Evolutionary conservation across 2,329 filamentous ascomycete genomes (phyloP), one percentile per base, ranked within the genome.

Genomic region (Rachicladosporium sp.): DNA sequence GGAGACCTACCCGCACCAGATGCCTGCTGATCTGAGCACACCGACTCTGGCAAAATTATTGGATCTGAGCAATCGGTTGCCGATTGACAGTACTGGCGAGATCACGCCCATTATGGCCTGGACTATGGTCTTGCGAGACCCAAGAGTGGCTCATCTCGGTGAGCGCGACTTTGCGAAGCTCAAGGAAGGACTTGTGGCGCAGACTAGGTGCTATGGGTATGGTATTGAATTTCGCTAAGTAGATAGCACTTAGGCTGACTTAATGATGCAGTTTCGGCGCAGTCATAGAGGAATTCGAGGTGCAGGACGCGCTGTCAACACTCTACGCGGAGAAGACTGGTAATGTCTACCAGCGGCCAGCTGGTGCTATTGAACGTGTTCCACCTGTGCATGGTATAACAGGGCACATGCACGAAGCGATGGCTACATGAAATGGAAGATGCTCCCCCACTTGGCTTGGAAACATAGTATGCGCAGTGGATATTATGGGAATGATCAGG

Each of bases 21-120:
- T 88, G 36, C 89, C 86, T 65, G 31, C 34, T 7, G 81, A 91
- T 56, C 66, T 91, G 4, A 78, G 73, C 43, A 83, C 81, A 57
- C 74, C 73, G 30, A 85, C 91, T 53, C 70, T 98, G 36, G 68
- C 79, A 37, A 93, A 82, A 39, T 69, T 96, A 39, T 73, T 95
- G 44, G 82, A 93, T 55, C 71, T 95, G 40, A 94, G 86, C 64
- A 75, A 79, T 50, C 78, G 80, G 51, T 70, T 95, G 19, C 80
- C 91, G 50, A 75, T 91, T 39, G 56, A 61, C 2, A 50, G 49
- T 11, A 84, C 91, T 45, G 86, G 86, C 38, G 85, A 93, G 63
- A 84, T 96, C 53, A 96, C 89, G 11, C 91, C 91, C 0, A 83
- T 95, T 49, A 93, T 93, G 85, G 88, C 88, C 1, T 89, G 91